These are phyloP conservation scores for Chlamydomonas schloesseri DNA, from an alignment of 139 green algal genomes.

Conservation along the genomic window DNA sequence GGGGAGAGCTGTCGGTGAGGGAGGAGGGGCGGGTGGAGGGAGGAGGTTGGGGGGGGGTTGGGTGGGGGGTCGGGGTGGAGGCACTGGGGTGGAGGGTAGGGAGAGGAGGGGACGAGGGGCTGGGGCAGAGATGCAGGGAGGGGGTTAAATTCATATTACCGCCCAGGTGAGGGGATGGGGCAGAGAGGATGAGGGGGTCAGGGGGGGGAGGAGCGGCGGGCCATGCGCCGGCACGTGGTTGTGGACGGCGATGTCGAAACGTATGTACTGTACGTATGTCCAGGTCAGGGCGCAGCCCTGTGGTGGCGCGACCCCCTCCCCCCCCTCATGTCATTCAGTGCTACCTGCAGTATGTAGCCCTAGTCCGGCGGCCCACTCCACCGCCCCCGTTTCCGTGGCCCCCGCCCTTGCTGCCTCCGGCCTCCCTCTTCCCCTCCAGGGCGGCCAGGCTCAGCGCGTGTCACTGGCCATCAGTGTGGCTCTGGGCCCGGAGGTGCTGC, in stretches of 20 bases:
- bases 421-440: slow-evolving; percentile 65
- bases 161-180: too few relatives aligned
- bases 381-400: not conserved
- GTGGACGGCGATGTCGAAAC: too few relatives aligned
- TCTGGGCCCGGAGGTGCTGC: slow-evolving; percentile 80
- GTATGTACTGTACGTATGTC: too few relatives aligned
- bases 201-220: too few relatives aligned
- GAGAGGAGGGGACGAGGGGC: not conserved
- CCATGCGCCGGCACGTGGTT: too few relatives aligned
- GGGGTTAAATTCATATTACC: too few relatives aligned
- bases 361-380: too few relatives aligned
- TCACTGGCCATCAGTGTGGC: slow-evolving; percentile 82
- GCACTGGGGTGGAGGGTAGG: not conserved
- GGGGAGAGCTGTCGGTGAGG: slow-evolving; percentile 84
- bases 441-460: slow-evolving; percentile 86
- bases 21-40: not conserved
- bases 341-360: too few relatives aligned
- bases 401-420: not conserved
- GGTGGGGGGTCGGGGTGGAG: not conserved
- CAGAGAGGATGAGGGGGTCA: too few relatives aligned
- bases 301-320: too few relatives aligned
- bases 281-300: too few relatives aligned
- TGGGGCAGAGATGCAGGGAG: not conserved
- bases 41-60: not conserved
- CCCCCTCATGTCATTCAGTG: too few relatives aligned